Conservation (phyloP, 257 asterid species). For the Primulina tabacum region DNA sequence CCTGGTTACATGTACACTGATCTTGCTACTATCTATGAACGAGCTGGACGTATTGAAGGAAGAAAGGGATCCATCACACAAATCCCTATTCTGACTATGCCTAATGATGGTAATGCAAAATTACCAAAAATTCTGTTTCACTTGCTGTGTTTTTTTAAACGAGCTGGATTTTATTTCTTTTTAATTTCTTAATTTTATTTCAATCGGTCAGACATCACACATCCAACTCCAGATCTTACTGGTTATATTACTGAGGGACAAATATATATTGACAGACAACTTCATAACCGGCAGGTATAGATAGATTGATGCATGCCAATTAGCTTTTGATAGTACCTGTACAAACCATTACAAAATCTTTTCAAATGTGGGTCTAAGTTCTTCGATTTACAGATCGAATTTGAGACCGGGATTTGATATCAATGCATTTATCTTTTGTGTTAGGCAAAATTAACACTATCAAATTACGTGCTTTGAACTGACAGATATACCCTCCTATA, state of each 20-base stretch:
- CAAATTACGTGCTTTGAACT: slow-evolving; percentile 14
- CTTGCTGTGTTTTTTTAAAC: slow-evolving; percentile 5
- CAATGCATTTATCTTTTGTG: background rate
- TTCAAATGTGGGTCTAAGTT: no score
- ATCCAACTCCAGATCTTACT: slow-evolving; percentile 99
- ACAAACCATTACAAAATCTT: no score
- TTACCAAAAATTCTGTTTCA: background rate
- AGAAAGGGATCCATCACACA: slow-evolving; percentile 96
- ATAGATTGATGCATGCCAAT: slow-evolving; percentile 13
- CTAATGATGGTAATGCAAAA: slow-evolving; percentile 73
- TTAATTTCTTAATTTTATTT: background rate
- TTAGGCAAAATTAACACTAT: slow-evolving; percentile 24
- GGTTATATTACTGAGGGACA: slow-evolving; percentile 99
- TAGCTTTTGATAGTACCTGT: background rate
- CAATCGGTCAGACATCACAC: slow-evolving; percentile 81
- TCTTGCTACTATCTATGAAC: slow-evolving; percentile 93
- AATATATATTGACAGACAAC: slow-evolving; percentile 97
- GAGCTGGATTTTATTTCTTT: slow-evolving; percentile 17
- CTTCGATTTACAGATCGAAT: no score
- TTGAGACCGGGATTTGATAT: no score
- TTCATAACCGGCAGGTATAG: slow-evolving; percentile 61
- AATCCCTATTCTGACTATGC: slow-evolving; percentile 96
- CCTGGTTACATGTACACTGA: slow-evolving; percentile 93
- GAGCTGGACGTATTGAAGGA: slow-evolving; percentile 99
- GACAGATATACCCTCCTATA: slow-evolving; percentile 96